Base-by-base conservation (phyloP, 345 rosid genomes). In the Arabidopsis arenosa region DNA sequence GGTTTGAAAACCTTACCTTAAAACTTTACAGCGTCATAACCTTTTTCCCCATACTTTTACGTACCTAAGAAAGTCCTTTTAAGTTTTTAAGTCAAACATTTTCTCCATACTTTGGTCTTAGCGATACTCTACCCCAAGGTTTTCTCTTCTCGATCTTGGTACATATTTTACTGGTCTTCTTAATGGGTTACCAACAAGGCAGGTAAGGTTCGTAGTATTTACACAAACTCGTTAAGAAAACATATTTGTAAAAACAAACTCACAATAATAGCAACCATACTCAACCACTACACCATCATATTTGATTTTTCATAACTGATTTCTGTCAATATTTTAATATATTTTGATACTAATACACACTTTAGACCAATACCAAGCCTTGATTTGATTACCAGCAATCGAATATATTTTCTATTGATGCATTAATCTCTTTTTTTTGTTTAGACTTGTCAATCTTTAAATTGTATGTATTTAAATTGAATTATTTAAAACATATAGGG, bases 1-100 rank as follows among this genome's bases (percentile, higher is more conserved):
- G 18, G 33, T 66, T 37, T 28, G 7, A 59, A 59, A 40, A 52
- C 44, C 7, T 52, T 63, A 73, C 44, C 54, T 53, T 9, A 41
- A 28, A 28, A 12, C 14, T 30, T 32, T 63, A 47, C 57, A 60
- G 60, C 68, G 36, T 47, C 47, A 59, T n/a, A 49, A 26, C n/a
- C 33, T 39, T 0, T 61, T 26, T 23, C 11, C 4, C 7, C 58
- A 71, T 14, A 7, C 18, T 7, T 21, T 13, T 35, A 66, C 33
- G n/a, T 66, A 3, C 36, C 4, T 12, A 49, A 52, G 13, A 67
- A 52, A 51, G 13, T 14, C 21, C 32, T 18, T 35, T 15, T 15
- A 48, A 14, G 14, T 11, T 39, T 44, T 9, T 15, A 15, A 6
- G 41, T 67, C 35, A 13, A 13, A 14, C 9, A 9, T 9, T 26